These are phyloP conservation scores for Komagataella mondaviorum DNA, from an alignment of 805 yeast species.

Conservation along the genomic window DNA sequence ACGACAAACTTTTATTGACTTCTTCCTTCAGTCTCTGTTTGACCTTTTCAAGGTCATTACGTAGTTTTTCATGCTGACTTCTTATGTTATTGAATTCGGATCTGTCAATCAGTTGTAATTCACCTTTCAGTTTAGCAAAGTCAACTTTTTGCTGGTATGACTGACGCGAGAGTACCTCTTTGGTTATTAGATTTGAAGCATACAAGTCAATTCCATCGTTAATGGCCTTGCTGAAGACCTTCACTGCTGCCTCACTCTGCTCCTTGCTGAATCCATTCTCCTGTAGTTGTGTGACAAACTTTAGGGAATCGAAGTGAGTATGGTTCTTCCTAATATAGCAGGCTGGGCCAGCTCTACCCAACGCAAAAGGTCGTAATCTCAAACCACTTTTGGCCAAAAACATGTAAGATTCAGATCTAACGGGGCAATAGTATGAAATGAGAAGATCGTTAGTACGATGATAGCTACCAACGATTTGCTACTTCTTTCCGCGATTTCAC, in stretches of 20 bases:
- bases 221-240: conserved; percentile 58
- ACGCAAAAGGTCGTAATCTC: neutral
- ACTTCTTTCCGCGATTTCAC: neutral
- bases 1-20: conserved; percentile 78
- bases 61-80: conserved; percentile 77
- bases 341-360: neutral
- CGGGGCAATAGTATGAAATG: neutral
- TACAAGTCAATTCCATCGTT: conserved; percentile 70
- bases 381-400: neutral
- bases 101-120: conserved; percentile 76
- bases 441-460: neutral
- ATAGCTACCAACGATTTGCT: neutral
- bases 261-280: conserved; percentile 57
- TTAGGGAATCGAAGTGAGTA: conserved; percentile 59
- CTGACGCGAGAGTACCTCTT: conserved; percentile 69
- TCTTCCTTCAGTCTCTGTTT: conserved; percentile 82
- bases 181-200: conserved; percentile 67
- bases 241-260: conserved; percentile 74
- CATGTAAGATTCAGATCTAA: neutral
- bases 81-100: conserved; percentile 72
- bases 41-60: conserved; percentile 75
- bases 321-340: neutral
- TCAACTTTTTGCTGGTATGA: conserved; percentile 95
- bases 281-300: conserved; percentile 53
- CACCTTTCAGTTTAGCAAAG: conserved; percentile 89